Percentiles rank a stretch among this genome's conserved stretches.
Conservation (phyloP, 2,329 filamentous ascomycete species). For the Xylariaceae sp. region DNA sequence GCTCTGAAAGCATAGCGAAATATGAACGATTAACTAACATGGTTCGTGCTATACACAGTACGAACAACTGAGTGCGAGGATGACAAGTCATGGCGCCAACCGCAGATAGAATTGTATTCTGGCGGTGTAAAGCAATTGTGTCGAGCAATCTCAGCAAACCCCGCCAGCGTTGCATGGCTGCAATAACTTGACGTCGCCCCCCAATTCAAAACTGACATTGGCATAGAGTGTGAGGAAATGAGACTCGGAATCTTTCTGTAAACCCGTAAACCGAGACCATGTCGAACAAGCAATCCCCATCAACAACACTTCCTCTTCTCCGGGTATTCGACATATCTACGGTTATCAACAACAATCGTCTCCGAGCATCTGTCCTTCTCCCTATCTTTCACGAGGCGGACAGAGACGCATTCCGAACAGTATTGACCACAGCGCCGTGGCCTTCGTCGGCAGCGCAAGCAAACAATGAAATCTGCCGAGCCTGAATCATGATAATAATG, state of each 20-base stretch:
- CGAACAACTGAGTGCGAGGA: too few relatives aligned
- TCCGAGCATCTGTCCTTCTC: constrained; percentile 7
- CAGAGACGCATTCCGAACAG: constrained; percentile 20
- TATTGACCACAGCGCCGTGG: constrained; percentile 18
- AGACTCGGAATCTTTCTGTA: background rate
- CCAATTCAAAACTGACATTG: too few relatives aligned
- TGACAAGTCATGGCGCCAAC: too few relatives aligned
- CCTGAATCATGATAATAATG: background rate
- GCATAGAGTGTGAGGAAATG: constrained; percentile 15
- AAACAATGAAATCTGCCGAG: background rate
- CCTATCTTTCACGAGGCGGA: constrained; percentile 4
- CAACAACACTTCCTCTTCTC: constrained; percentile 6
- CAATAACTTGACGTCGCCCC: too few relatives aligned
- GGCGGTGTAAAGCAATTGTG: too few relatives aligned
- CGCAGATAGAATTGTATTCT: too few relatives aligned
- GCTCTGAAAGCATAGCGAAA: too few relatives aligned
- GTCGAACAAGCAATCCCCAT: constrained; percentile 12
- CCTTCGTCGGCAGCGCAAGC: constrained; percentile 1
- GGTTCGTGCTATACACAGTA: too few relatives aligned
- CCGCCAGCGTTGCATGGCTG: too few relatives aligned
- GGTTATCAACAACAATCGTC: background rate
- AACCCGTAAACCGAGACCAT: background rate
- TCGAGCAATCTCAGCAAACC: too few relatives aligned
- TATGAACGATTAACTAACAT: too few relatives aligned
- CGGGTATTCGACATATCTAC: constrained; percentile 6